A percentile compares a stretch with the other conserved stretches of the same genome.
Conservation (phyloP, 2,329 filamentous ascomycete genomes). For the Alternaria solani region DNA sequence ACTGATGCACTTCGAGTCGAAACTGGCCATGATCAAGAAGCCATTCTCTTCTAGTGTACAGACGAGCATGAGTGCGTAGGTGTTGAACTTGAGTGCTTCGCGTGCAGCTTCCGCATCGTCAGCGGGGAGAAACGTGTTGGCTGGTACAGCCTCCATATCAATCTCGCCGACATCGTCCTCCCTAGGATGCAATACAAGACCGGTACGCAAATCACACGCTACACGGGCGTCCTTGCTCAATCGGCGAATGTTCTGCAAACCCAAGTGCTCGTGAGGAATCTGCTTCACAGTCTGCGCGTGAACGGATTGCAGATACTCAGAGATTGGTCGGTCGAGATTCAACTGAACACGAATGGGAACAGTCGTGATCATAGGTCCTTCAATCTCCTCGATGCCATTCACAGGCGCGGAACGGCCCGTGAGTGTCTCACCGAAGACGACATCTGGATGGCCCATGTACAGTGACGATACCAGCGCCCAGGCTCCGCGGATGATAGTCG, state of each 20-base stretch:
- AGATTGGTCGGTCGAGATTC: slow-evolving; percentile 53
- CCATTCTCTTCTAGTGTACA: slow-evolving; percentile 66
- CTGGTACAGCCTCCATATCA: slow-evolving; percentile 48
- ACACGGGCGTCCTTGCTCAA: slow-evolving; percentile 45
- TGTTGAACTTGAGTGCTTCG: slow-evolving; percentile 65
- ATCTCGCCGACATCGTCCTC: slow-evolving; percentile 34
- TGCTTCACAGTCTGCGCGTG: slow-evolving; percentile 65
- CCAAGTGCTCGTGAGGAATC: slow-evolving; percentile 71
- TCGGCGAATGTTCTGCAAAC: slow-evolving; percentile 66
- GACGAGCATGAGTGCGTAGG: slow-evolving; percentile 71
- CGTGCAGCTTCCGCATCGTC: slow-evolving; percentile 65
- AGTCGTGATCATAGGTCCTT: slow-evolving; percentile 69
- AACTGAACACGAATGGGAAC: slow-evolving; percentile 64
- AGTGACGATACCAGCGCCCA: slow-evolving; percentile 66
- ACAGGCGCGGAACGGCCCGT: slow-evolving; percentile 62
- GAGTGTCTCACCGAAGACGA: slow-evolving; percentile 68
- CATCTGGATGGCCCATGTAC: slow-evolving; percentile 62
- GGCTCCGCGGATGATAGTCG: slow-evolving; percentile 64
- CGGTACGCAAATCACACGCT: slow-evolving; percentile 48
- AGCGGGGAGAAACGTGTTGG: slow-evolving; percentile 63
- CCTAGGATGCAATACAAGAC: slow-evolving; percentile 50
- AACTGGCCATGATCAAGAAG: slow-evolving; percentile 69
- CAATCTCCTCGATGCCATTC: slow-evolving; percentile 61
- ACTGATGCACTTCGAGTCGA: slow-evolving; percentile 68
- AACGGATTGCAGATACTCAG: slow-evolving; percentile 64